A percentile compares a stretch with the other conserved stretches of the same genome.
phyloP scores from a whole-genome alignment of 495 filamentous ascomycete genomes.

The Penicillium roqueforti region DNA sequence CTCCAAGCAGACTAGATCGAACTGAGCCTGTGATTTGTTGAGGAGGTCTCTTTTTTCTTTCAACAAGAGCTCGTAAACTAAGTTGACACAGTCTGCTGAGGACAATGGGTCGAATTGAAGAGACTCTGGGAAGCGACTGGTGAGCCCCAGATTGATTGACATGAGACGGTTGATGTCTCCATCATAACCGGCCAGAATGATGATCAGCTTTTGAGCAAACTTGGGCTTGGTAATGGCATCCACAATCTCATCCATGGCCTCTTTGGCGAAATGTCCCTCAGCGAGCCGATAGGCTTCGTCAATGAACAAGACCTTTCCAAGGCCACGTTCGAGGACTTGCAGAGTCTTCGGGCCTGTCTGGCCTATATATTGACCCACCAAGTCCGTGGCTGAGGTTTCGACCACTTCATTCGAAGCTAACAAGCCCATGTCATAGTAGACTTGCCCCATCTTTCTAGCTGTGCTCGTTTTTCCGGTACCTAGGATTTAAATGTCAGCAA shows the following conservation, averaged over 20 bases:
- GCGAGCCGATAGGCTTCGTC: slow-evolving; percentile 60
- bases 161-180: slow-evolving; percentile 67
- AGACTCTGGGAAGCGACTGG: slow-evolving; percentile 50
- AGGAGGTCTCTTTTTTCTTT: slow-evolving; percentile 17
- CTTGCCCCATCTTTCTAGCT: slow-evolving; percentile 64
- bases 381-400: slow-evolving; percentile 57
- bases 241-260: slow-evolving; percentile 71
- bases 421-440: slow-evolving; percentile 70
- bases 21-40: slow-evolving; percentile 14
- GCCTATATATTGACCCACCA: slow-evolving; percentile 55
- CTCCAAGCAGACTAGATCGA: slow-evolving; percentile 41
- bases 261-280: slow-evolving; percentile 55
- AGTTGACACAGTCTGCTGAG: slow-evolving; percentile 38
- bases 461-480: slow-evolving; percentile 75
- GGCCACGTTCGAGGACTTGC: slow-evolving; percentile 32
- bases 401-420: slow-evolving; percentile 51
- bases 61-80: slow-evolving; percentile 29
- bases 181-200: slow-evolving; percentile 71
- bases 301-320: slow-evolving; percentile 60
- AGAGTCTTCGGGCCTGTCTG: slow-evolving; percentile 48
- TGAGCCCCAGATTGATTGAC: slow-evolving; percentile 47
- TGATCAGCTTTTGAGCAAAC: slow-evolving; percentile 60
- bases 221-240: slow-evolving; percentile 61
- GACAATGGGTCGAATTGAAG: slow-evolving; percentile 40
- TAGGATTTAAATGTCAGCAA: slow-evolving; percentile 14